Percentiles rank a stretch among this genome's conserved stretches.
These are phyloP conservation scores for Ganoderma multipileum DNA, from an alignment of 1,284 basidiomycete genomes.

Conservation along the genomic window DNA sequence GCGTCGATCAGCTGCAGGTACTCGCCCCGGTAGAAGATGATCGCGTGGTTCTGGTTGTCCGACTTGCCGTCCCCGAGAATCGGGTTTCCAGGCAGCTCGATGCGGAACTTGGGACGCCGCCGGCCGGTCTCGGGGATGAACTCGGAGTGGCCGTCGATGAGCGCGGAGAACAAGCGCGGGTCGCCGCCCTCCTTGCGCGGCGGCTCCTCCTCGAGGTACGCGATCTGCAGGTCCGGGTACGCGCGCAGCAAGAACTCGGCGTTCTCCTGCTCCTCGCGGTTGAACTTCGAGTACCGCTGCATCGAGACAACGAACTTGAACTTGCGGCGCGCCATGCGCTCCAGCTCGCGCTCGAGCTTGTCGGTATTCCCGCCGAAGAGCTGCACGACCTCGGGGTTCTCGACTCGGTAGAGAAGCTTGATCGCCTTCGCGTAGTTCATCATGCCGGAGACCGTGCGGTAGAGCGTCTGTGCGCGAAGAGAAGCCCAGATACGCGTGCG, in stretches of 20 bases:
- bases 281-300: constrained; percentile 99
- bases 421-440: constrained; percentile 99
- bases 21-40: constrained; percentile 99
- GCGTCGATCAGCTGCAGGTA: constrained; percentile 99
- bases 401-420: constrained; percentile 98
- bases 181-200: constrained; percentile 95
- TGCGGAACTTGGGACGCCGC: constrained; percentile 95
- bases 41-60: constrained; percentile 99
- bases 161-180: constrained; percentile 92
- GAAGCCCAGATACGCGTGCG: constrained; percentile 99
- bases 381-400: constrained; percentile 99
- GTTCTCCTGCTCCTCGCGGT: constrained; percentile 99
- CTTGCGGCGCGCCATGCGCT: constrained; percentile 97
- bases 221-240: constrained; percentile 99
- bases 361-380: constrained; percentile 98
- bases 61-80: constrained; percentile 99
- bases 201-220: constrained; percentile 97
- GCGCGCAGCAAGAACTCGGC: constrained; percentile 98
- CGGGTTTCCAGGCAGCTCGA: constrained; percentile 98
- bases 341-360: constrained; percentile 94
- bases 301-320: constrained; percentile 99
- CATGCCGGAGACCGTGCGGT: constrained; percentile 98
- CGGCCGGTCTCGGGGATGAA: constrained; percentile 90
- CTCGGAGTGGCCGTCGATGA: constrained; percentile 98
- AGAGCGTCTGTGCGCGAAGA: constrained; percentile 96